Conservation (phyloP, 2,329 filamentous ascomycete genomes). For the Phoma sp. region DNA sequence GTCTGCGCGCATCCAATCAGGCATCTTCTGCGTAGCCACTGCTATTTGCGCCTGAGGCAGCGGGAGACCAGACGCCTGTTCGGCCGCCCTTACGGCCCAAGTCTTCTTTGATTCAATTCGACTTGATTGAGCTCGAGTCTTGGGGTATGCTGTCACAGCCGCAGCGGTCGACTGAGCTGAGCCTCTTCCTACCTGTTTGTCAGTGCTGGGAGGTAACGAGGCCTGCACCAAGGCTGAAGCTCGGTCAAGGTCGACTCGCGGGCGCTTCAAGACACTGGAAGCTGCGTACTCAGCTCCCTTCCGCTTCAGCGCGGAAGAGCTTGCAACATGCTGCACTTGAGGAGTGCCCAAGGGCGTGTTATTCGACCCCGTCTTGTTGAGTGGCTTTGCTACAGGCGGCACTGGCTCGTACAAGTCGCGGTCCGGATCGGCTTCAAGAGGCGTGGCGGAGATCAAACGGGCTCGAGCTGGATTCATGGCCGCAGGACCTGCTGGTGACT, state of each 20-base stretch:
- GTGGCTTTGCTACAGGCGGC: constrained; percentile 2
- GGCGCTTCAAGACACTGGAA: constrained; percentile 14
- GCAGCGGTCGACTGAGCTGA: background rate
- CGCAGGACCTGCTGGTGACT: background rate
- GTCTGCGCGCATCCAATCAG: constrained; percentile 7
- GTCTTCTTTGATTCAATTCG: background rate
- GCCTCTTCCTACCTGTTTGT: background rate
- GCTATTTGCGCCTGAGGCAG: background rate
- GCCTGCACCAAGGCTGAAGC: constrained; percentile 15
- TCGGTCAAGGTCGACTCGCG: constrained; percentile 16
- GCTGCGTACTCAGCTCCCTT: background rate
- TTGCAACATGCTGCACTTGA: background rate
- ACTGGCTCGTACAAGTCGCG: constrained; percentile 23
- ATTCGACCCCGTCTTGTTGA: constrained; percentile 25
- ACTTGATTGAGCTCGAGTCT: background rate
- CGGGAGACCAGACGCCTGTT: background rate
- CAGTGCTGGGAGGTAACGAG: background rate
- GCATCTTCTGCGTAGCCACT: background rate
- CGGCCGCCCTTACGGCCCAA: background rate
- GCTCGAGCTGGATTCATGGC: constrained; percentile 24
- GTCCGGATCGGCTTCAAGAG: constrained; percentile 18
- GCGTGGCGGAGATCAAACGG: constrained; percentile 14
- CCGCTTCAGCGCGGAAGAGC: background rate
- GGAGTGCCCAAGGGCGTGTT: constrained; percentile 19
- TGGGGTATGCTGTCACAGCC: background rate